These are phyloP conservation scores for Suillus subalutaceus DNA, from an alignment of 768 basidiomycete species.

Conservation along the genomic window DNA sequence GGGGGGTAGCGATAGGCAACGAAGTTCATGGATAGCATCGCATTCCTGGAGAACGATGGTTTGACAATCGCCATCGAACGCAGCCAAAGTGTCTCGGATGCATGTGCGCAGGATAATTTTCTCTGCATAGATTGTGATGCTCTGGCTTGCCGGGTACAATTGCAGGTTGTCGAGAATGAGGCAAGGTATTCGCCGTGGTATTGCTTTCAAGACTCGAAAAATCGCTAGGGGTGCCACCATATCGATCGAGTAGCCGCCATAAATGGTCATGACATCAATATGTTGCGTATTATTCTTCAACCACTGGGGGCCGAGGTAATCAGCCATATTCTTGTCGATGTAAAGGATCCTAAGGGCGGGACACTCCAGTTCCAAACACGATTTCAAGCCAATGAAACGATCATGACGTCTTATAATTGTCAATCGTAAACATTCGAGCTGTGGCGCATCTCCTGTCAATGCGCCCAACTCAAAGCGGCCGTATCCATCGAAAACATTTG, in stretches of 20 bases:
- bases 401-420: too few relatives aligned
- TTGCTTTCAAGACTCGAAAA: neutral
- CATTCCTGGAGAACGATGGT: neutral
- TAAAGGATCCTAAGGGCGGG: neutral
- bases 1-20: neutral
- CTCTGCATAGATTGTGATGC: neutral
- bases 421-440: neutral
- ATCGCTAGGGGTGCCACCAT: neutral
- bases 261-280: neutral
- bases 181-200: neutral
- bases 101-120: neutral
- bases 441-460: neutral
- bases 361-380: neutral
- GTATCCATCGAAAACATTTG: too few relatives aligned
- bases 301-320: neutral
- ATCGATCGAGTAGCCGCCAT: neutral
- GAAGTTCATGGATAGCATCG: neutral
- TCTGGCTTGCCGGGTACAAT: accelerated
- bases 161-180: neutral
- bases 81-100: neutral
- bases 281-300: neutral
- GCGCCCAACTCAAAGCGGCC: neutral
- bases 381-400: accelerated
- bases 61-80: neutral
- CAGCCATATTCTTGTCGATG: neutral